Evolutionary conservation across 2,329 filamentous ascomycete genomes (phyloP).

Genomic region (Paecilomyces formosus): DNA sequence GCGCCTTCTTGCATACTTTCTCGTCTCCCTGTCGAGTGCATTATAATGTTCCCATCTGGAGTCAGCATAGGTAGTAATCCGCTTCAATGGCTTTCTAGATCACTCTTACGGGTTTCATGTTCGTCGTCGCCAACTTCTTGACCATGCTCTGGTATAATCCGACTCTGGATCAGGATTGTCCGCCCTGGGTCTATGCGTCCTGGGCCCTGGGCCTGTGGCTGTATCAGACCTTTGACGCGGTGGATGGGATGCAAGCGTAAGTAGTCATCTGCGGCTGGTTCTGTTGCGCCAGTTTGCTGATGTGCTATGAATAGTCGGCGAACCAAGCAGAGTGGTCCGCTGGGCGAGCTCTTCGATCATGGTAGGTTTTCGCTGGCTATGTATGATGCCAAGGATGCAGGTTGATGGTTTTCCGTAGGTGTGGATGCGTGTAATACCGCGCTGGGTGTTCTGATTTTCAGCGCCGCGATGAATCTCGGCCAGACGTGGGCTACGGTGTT

Average conservation of each 20-base stretch:
- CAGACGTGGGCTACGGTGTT: conserved; percentile 85
- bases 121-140: conserved; percentile 81
- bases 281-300: conserved; percentile 7
- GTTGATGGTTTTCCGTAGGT: conserved; percentile 27
- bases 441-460: conserved; percentile 88
- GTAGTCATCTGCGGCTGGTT: conserved; percentile 25
- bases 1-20: background rate
- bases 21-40: background rate
- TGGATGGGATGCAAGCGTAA: conserved; percentile 88
- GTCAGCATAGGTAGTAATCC: background rate
- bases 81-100: conserved; percentile 45
- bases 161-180: conserved; percentile 87
- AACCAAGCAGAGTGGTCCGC: conserved; percentile 83
- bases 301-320: conserved; percentile 53
- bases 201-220: conserved; percentile 87
- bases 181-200: conserved; percentile 86
- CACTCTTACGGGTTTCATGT: conserved; percentile 82
- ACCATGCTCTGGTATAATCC: conserved; percentile 95
- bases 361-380: conserved; percentile 42
- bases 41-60: background rate
- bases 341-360: conserved; percentile 96
- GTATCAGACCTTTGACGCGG: conserved; percentile 97
- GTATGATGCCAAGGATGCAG: background rate
- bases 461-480: conserved; percentile 84
- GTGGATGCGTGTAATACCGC: conserved; percentile 95